A percentile compares a stretch with the other conserved stretches of the same genome.
Evolutionary conservation across 306 rosid species (phyloP).

Genomic region (Hippophae tibetana): DNA sequence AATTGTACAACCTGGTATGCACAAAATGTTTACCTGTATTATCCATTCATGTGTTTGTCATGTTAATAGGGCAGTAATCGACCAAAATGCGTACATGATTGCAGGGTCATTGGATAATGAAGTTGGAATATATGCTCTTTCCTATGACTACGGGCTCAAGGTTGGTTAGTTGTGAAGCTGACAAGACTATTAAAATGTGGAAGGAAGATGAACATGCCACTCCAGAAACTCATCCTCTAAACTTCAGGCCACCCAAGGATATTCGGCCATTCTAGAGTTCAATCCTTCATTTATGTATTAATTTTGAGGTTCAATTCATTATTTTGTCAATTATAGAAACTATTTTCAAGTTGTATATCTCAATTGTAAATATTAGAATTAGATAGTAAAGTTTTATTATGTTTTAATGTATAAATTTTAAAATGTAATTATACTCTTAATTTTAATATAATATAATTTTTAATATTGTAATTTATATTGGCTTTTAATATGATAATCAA

Average conservation of each 20-base stretch:
- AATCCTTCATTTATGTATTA: not conserved
- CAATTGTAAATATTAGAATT: too few species aligned
- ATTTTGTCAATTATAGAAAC: too few species aligned
- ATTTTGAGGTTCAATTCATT: too few species aligned
- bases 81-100: not conserved
- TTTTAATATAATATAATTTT: too few species aligned
- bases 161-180: conserved; percentile 85
- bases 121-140: conserved; percentile 79
- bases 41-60: not conserved
- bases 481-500: too few species aligned
- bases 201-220: conserved; percentile 89
- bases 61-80: not conserved
- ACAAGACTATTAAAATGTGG: conserved; percentile 97
- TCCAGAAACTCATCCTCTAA: conserved; percentile 88
- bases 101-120: conserved; percentile 93
- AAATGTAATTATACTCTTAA: too few species aligned
- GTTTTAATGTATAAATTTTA: too few species aligned
- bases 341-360: too few species aligned
- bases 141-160: conserved; percentile 84
- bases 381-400: too few species aligned
- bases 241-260: conserved; percentile 81
- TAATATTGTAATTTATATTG: too few species aligned
- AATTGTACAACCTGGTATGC: conserved; percentile 87
- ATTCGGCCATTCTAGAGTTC: conserved; percentile 59
- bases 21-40: not conserved